These are phyloP conservation scores for Boletus fagicola DNA, from an alignment of 768 basidiomycete species.

Conservation along the genomic window DNA sequence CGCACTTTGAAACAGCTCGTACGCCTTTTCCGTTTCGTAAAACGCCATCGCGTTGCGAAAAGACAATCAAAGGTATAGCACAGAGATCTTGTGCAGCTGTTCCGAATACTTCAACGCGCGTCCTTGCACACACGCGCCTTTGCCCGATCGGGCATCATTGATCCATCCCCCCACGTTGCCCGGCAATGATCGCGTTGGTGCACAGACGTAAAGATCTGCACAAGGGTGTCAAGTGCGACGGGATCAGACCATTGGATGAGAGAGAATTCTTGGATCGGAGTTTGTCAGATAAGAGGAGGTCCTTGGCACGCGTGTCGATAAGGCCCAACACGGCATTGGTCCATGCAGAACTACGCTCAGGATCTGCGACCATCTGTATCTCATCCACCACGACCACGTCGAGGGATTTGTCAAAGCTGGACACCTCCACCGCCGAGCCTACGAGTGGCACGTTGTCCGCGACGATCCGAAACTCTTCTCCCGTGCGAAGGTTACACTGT, in stretches of 20 bases:
- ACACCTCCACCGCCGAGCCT: conserved; percentile 94
- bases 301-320: conserved; percentile 35
- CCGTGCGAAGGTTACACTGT: too few species aligned
- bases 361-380: conserved; percentile 93
- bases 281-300: conserved; percentile 46
- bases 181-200: conserved; percentile 24
- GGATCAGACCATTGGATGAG: conserved; percentile 23
- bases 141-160: conserved; percentile 21
- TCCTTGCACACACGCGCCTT: conserved; percentile 8
- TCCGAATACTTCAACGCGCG: conserved; percentile 50
- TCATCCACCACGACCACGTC: conserved; percentile 95
- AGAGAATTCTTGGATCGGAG: conserved; percentile 41
- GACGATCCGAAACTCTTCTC: too few species aligned
- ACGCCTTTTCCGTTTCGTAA: conserved; percentile 49
- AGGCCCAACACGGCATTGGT: conserved; percentile 76
- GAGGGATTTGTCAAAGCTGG: conserved; percentile 38
- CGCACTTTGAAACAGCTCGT: conserved; percentile 55
- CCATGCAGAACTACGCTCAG: conserved; percentile 77
- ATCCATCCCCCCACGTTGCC: conserved; percentile 23
- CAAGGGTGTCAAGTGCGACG: conserved; percentile 17
- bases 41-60: conserved; percentile 71
- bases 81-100: conserved; percentile 69
- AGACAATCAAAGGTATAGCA: conserved; percentile 82
- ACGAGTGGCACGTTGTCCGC: conserved; percentile 7
- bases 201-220: conserved; percentile 36